A percentile compares a stretch with the other conserved stretches of the same genome.
Conservation (phyloP, 2,329 filamentous ascomycete genomes). For the Fusarium sp. region DNA sequence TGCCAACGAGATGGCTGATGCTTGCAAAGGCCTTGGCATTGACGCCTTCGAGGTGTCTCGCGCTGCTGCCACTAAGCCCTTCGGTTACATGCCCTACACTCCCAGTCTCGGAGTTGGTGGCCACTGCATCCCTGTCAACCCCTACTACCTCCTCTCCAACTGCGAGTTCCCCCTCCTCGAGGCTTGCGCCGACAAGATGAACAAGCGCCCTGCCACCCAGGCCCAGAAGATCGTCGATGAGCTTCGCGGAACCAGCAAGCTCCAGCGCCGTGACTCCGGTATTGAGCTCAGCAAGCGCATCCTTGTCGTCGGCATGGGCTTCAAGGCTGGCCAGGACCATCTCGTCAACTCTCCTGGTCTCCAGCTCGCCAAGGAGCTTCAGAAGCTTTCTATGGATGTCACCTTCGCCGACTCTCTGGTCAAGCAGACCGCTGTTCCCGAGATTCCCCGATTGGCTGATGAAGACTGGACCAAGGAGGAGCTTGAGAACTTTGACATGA, state of each 20-base stretch:
- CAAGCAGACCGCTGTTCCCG: slow-evolving; percentile 20
- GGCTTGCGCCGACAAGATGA: slow-evolving; percentile 55
- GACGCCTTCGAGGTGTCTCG: slow-evolving; percentile 59
- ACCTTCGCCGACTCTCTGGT: slow-evolving; percentile 34
- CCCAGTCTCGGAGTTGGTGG: slow-evolving; percentile 62
- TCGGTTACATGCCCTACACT: slow-evolving; percentile 59
- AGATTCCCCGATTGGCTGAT: slow-evolving; percentile 23
- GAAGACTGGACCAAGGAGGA: slow-evolving; percentile 24
- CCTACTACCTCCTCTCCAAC: slow-evolving; percentile 61
- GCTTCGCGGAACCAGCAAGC: not conserved
- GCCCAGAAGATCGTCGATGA: slow-evolving; percentile 9
- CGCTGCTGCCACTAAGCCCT: slow-evolving; percentile 61
- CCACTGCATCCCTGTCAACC: slow-evolving; percentile 66
- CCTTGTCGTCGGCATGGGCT: slow-evolving; percentile 33
- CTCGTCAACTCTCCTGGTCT: slow-evolving; percentile 36
- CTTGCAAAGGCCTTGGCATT: slow-evolving; percentile 55
- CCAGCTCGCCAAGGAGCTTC: slow-evolving; percentile 18
- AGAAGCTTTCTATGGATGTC: slow-evolving; percentile 26
- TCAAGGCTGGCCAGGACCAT: slow-evolving; percentile 39
- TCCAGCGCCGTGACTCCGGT: slow-evolving; percentile 15
- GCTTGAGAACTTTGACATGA: slow-evolving; percentile 32
- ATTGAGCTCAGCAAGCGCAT: slow-evolving; percentile 15
- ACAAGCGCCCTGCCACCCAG: slow-evolving; percentile 47
- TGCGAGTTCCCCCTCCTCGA: slow-evolving; percentile 57
- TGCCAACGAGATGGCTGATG: slow-evolving; percentile 65